Evolutionary conservation across 2,329 filamentous ascomycete species (phyloP).

Genomic region (Penicillium hordei): DNA sequence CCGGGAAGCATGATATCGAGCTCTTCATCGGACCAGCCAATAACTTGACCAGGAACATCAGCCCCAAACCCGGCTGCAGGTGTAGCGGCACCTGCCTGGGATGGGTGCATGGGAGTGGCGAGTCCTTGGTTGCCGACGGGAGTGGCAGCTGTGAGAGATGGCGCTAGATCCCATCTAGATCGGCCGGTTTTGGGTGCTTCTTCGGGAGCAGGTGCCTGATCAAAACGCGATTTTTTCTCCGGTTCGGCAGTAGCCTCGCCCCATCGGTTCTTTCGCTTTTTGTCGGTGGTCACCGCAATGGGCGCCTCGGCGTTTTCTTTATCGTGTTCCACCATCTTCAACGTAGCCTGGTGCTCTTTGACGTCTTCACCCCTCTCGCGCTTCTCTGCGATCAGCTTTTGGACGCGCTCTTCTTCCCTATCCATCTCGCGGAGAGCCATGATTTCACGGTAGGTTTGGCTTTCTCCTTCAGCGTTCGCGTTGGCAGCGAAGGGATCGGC

Average conservation of each 20-base stretch:
- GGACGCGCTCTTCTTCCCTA: slow-evolving; percentile 86
- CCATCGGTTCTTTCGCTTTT: slow-evolving; percentile 94
- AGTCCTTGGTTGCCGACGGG: slow-evolving; percentile 72
- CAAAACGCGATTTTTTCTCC: slow-evolving; percentile 61
- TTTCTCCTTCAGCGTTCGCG: slow-evolving; percentile 66
- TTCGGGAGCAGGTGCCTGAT: slow-evolving; percentile 64
- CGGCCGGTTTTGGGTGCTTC: slow-evolving; percentile 67
- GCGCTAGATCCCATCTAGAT: slow-evolving; percentile 90
- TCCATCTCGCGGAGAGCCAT: slow-evolving; percentile 91
- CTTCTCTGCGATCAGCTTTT: slow-evolving; percentile 75
- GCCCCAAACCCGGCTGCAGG: slow-evolving; percentile 73
- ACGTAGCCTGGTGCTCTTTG: slow-evolving; percentile 68
- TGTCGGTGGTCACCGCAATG: slow-evolving; percentile 60
- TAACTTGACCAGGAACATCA: slow-evolving; percentile 69
- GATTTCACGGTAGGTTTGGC: slow-evolving; percentile 80
- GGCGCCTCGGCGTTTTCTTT: slow-evolving; percentile 73
- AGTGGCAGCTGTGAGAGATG: slow-evolving; percentile 64
- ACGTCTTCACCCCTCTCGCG: slow-evolving; percentile 61
- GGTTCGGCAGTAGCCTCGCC: slow-evolving; percentile 48
- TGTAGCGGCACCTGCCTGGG: slow-evolving; percentile 55
- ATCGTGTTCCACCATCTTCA: slow-evolving; percentile 65
- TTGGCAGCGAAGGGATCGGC: slow-evolving; percentile 83
- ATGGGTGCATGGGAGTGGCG: slow-evolving; percentile 74
- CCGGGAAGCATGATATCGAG: slow-evolving; percentile 86
- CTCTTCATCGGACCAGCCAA: slow-evolving; percentile 86